Base-by-base conservation (phyloP, 2,329 filamentous ascomycete species). In the Alternaria ethzedia region DNA sequence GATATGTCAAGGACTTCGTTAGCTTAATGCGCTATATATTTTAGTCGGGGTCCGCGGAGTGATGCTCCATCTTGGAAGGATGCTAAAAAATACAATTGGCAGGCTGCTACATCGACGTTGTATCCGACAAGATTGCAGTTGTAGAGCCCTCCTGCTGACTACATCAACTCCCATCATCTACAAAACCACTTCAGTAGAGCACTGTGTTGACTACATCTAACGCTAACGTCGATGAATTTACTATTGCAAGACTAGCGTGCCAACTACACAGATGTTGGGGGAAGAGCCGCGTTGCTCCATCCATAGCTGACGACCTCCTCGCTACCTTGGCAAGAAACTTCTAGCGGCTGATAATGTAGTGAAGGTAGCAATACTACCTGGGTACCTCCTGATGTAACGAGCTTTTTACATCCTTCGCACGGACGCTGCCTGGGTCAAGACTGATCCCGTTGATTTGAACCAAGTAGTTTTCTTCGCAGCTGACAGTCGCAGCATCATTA, bases 161-260 rank as follows among this genome's bases (percentile, higher is more conserved):
- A 41, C 36, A 10, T 41, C n/a, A 17, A 11, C 36, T 3, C 2
- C n/a, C 2, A 3, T 41, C 36, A 10, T 41, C n/a, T 4, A 41
- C 3, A 17, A 17, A 0, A 3, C 2, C 4, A 17, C n/a, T 41
- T 2, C 36, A 2, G 3, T 41, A 41, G 4, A 11, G 15, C 36
- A 41, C 36, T 41, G 1, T 41, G 4, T 17, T 41, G n/a, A 41
- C 1, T 41, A 41, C 15, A 5, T 41, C 2, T 17, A 41, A 1
- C 15, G 2, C 15, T 17, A 9, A 17, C 36, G 0, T 17, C 15
- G 4, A 41, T 17, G 0, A 3, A 2, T 1, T 2, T 6, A 41
- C 8, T 41, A 6, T 41, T 2, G 4, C 0, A 41, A 41, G n/a
- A 3, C 3, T 3, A 41, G 36, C 5, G 0, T 41, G 36, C 36